phyloP scores from a whole-genome alignment of 495 filamentous ascomycete genomes.

The Neurospora sp. region DNA sequence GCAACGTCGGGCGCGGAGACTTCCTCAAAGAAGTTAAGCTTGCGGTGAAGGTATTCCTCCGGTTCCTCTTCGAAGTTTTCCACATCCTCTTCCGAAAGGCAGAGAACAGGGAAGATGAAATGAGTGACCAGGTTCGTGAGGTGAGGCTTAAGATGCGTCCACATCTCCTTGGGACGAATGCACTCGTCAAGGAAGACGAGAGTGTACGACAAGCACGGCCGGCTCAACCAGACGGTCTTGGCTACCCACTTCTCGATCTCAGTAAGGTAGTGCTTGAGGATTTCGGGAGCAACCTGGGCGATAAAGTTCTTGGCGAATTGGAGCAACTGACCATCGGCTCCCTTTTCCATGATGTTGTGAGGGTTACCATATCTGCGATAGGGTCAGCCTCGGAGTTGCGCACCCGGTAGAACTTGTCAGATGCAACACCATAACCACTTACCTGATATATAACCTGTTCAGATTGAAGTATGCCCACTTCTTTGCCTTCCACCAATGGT shows the following conservation, averaged over 20 bases:
- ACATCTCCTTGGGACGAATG: constrained; percentile 94
- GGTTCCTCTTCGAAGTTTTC: constrained; percentile 91
- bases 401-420: not conserved
- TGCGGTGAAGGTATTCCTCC: constrained; percentile 90
- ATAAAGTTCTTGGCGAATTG: constrained; percentile 85
- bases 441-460: constrained; percentile 91
- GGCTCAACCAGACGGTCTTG: constrained; percentile 91
- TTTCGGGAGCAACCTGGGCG: constrained; percentile 83
- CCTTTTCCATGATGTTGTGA: constrained; percentile 47
- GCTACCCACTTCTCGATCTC: constrained; percentile 96
- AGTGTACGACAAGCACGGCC: constrained; percentile 82
- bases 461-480: constrained; percentile 98
- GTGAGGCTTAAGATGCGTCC: constrained; percentile 87
- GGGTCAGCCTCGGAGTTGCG: constrained; percentile 11
- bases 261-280: constrained; percentile 81
- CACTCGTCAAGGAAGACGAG: constrained; percentile 93
- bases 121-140: constrained; percentile 85
- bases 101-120: constrained; percentile 89
- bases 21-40: constrained; percentile 96
- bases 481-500: constrained; percentile 99
- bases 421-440: constrained; percentile 13
- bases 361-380: constrained; percentile 76
- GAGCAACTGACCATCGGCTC: constrained; percentile 56
- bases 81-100: constrained; percentile 84
- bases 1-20: constrained; percentile 92